Conservation (phyloP, 148 eudicot genomes). For the Camellia lanceoleosa region DNA sequence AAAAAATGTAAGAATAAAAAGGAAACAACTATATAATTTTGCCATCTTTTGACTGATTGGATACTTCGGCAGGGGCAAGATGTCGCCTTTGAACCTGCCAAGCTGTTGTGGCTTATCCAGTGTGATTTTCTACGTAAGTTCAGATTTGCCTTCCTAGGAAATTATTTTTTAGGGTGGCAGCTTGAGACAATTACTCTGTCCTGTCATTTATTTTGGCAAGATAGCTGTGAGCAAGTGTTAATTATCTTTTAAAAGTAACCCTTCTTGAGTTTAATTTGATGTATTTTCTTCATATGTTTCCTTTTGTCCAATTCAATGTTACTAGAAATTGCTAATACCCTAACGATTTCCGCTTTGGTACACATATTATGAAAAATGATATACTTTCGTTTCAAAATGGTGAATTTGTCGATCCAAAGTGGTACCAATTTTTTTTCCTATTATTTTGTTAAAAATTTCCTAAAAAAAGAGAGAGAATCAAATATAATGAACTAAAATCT, state of each 20-base stretch:
- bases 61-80: constrained; percentile 67
- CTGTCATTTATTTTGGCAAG: not conserved
- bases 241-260: too few relatives aligned
- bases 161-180: not conserved
- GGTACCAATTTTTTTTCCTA: too few relatives aligned
- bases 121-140: constrained; percentile 95
- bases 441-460: too few relatives aligned
- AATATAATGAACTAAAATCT: too few relatives aligned
- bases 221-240: not conserved
- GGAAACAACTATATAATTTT: too few relatives aligned
- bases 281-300: not conserved
- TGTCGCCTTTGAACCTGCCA: constrained; percentile 95
- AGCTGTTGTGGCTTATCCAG: constrained; percentile 94
- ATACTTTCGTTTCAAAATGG: too few relatives aligned
- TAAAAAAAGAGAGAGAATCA: too few relatives aligned
- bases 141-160: not conserved
- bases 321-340: not conserved
- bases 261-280: not conserved
- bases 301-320: not conserved
- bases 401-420: too few relatives aligned
- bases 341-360: too few relatives aligned
- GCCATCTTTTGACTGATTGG: too few relatives aligned
- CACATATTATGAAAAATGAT: too few relatives aligned
- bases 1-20: not conserved
- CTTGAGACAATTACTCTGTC: not conserved